Base-by-base conservation (phyloP, 2,329 filamentous ascomycete species). In the Lachnellula suecica region DNA sequence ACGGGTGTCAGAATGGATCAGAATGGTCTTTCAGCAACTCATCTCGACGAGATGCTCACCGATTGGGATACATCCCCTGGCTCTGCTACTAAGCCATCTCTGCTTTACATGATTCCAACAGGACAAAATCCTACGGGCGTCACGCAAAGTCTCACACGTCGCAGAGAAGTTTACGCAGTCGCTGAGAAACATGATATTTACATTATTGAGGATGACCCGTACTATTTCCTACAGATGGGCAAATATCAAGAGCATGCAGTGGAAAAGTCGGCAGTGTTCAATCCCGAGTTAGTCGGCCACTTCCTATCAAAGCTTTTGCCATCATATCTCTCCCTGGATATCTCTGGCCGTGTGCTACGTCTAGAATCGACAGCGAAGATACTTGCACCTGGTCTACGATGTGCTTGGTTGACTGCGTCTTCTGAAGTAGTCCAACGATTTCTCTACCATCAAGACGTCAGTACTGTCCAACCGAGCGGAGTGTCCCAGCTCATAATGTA, bases 291-390 rank as follows among this genome's bases (percentile, higher is more conserved):
- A 9, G 37, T 9, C 80, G 6, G 83, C 84, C 84, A 87, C 11
- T 96, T 96, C 68, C 73, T 97, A 52, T 73, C 78, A 6, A 75
- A 79, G 1, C 77, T 94, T 8, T 75, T 89, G 2, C 89, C 91
- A 0, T 87, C 86, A 2, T 82, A 87, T 49, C 77, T 95, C 35
- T 88, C 82, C 70, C 77, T 96, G 63, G 91, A 96, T 67, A 77
- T 82, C 1, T 90, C 95, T 68, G 91, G 91, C 8, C 87, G 91
- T 54, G 91, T 96, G 40, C 76, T 95, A 72, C 87, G 91, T 34
- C 79, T 96, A 69, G 91, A 96, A 67, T 95, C 90, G 0, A 92
- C 96, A 72, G 93, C 89, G 65, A 96, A 96, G 73, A 88, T 95
- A 1, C 76, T 96, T 23, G 79, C 89, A 0, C 91, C 91, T 0